These are phyloP conservation scores for Acanthamoeba castellanii DNA, from an alignment of 208 protist species.

Conservation along the genomic window DNA sequence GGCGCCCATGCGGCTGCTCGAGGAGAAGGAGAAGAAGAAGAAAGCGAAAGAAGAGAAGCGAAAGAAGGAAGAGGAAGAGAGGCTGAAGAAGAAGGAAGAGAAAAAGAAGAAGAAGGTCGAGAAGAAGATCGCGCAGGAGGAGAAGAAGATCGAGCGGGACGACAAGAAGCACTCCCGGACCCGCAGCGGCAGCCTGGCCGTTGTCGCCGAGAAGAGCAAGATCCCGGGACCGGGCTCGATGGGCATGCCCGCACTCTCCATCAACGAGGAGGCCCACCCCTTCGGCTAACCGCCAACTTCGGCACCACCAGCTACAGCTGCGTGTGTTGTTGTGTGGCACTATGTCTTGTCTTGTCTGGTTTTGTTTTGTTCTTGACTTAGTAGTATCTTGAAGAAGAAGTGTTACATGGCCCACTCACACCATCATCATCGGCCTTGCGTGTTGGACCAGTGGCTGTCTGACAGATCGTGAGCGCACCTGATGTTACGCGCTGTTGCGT, in stretches of 20 bases:
- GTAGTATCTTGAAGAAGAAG: too few relatives aligned
- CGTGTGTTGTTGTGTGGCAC: too few relatives aligned
- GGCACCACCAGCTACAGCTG: not conserved
- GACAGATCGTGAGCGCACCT: too few relatives aligned
- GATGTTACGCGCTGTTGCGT: too few relatives aligned
- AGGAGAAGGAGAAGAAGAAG: slow-evolving; percentile 62
- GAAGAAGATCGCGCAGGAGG: slow-evolving; percentile 29
- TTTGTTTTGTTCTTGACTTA: too few relatives aligned
- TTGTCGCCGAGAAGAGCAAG: not conserved
- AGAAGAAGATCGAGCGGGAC: slow-evolving; percentile 21
- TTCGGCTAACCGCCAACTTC: not conserved
- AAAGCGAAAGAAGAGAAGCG: slow-evolving; percentile 30
- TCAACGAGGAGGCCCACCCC: not conserved
- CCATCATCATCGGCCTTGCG: too few relatives aligned
- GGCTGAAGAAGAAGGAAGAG: slow-evolving; percentile 26
- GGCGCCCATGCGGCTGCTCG: slow-evolving; percentile 16
- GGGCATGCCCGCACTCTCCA: not conserved
- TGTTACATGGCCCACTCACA: too few relatives aligned
- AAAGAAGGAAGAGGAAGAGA: not conserved
- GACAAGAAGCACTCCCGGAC: not conserved
- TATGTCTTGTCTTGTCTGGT: too few relatives aligned
- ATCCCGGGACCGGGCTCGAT: not conserved
- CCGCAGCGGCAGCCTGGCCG: not conserved
- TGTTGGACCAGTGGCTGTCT: too few relatives aligned
- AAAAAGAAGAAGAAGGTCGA: slow-evolving; percentile 37